These are phyloP conservation scores for Trichoderma brevicompactum DNA, from an alignment of 2,329 filamentous ascomycete genomes.

Conservation along the genomic window DNA sequence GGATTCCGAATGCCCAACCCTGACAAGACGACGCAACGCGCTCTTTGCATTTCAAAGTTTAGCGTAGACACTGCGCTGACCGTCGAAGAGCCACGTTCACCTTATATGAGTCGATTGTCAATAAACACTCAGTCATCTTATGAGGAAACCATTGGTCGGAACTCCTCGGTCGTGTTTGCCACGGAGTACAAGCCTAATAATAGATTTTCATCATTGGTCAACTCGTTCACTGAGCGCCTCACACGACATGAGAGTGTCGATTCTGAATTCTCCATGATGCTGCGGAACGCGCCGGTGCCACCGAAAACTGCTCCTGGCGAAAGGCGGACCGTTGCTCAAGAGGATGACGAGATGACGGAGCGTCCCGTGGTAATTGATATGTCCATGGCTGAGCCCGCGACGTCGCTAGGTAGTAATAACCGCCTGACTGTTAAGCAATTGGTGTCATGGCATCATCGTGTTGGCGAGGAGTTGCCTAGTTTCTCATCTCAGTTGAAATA, in stretches of 20 bases:
- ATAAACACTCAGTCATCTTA: conserved; percentile 29
- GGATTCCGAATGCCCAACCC: neutral
- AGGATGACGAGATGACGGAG: conserved; percentile 34
- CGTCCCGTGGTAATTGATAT: conserved; percentile 53
- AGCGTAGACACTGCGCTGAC: conserved; percentile 39
- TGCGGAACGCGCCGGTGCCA: neutral
- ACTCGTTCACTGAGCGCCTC: conserved; percentile 31
- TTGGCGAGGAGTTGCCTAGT: conserved; percentile 62
- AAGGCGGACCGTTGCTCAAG: conserved; percentile 35
- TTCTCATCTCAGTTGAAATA: conserved; percentile 60
- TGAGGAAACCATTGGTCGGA: conserved; percentile 49
- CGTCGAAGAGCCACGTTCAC: conserved; percentile 27
- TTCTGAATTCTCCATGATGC: conserved; percentile 18
- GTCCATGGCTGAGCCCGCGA: conserved; percentile 30
- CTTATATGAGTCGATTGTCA: conserved; percentile 13
- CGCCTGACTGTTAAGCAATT: conserved; percentile 29
- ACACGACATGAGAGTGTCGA: conserved; percentile 1
- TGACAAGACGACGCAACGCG: conserved; percentile 5
- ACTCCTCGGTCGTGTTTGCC: conserved; percentile 55
- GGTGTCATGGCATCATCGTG: conserved; percentile 56
- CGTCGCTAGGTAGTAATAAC: conserved; percentile 14
- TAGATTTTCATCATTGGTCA: conserved; percentile 10
- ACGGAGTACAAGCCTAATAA: neutral
- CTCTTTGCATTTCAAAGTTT: conserved; percentile 38
- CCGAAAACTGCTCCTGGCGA: neutral